Evolutionary conservation across 768 basidiomycete species (phyloP).

Genomic region (Amanita rubescens): DNA sequence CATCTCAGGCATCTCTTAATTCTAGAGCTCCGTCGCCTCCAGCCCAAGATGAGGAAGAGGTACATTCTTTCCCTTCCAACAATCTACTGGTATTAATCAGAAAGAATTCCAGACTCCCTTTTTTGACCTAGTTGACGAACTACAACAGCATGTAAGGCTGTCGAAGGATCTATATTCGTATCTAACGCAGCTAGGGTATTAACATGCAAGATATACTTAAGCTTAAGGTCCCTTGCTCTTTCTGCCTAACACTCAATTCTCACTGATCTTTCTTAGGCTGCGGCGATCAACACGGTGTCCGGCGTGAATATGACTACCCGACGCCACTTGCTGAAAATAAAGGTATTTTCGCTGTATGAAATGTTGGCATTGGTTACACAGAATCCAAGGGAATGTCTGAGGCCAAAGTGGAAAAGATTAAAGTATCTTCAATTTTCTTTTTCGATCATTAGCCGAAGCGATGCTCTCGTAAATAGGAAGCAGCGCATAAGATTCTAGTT

Average conservation of each 20-base stretch:
- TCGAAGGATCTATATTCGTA: conserved; percentile 12
- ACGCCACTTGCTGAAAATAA: conserved; percentile 87
- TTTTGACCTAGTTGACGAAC: conserved; percentile 79
- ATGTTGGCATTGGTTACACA: conserved; percentile 14
- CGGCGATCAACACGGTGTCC: conserved; percentile 77
- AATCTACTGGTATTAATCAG: background rate
- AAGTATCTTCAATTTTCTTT: conserved; percentile 33
- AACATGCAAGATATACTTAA: conserved; percentile 94
- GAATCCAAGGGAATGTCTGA: conserved; percentile 80
- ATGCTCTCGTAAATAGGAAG: conserved; percentile 52
- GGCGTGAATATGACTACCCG: conserved; percentile 90
- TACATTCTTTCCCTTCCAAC: conserved; percentile 8
- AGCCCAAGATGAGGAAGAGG: conserved; percentile 34
- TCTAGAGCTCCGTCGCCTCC: conserved; percentile 45
- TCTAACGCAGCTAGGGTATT: conserved; percentile 56
- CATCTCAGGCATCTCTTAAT: conserved; percentile 36
- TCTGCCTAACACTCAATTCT: conserved; percentile 6
- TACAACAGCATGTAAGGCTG: conserved; percentile 64
- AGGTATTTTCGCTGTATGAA: conserved; percentile 38
- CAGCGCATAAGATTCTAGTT: conserved; percentile 77
- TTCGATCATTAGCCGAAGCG: background rate
- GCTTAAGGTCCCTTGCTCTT: conserved; percentile 56
- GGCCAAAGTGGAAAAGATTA: conserved; percentile 96
- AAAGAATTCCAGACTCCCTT: conserved; percentile 37
- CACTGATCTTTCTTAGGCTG: conserved; percentile 38